Evolutionary conservation across 495 filamentous ascomycete species (phyloP).

Genomic region (Gamarada debralockiae): DNA sequence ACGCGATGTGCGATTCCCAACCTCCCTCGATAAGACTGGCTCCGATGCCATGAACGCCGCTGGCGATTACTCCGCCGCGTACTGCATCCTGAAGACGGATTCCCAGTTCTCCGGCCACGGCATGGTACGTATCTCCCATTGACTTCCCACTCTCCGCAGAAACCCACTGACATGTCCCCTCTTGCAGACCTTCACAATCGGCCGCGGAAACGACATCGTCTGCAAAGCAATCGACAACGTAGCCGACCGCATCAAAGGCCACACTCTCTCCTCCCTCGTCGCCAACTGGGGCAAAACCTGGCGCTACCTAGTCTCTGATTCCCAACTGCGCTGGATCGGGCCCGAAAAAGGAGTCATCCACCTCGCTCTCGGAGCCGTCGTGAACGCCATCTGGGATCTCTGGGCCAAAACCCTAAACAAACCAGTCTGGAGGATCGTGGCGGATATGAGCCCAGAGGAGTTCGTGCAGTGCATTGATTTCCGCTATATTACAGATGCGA

Average conservation of each 20-base stretch:
- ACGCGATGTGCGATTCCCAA: constrained; percentile 89
- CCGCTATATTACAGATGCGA: constrained; percentile 88
- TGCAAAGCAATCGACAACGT: constrained; percentile 78
- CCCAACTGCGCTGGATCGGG: constrained; percentile 90
- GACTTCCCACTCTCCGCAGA: not conserved
- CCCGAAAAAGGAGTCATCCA: constrained; percentile 96
- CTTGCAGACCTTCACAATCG: constrained; percentile 86
- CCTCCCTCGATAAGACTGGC: constrained; percentile 90
- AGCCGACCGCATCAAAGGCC: constrained; percentile 65
- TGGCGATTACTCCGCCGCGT: constrained; percentile 88
- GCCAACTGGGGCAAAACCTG: constrained; percentile 84
- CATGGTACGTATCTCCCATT: constrained; percentile 59
- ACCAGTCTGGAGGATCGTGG: constrained; percentile 87
- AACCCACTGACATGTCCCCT: not conserved
- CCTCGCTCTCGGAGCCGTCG: constrained; percentile 82
- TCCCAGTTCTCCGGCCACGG: constrained; percentile 71
- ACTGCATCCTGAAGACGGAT: constrained; percentile 87
- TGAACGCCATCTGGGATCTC: constrained; percentile 94
- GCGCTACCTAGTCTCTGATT: constrained; percentile 87
- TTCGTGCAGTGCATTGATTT: constrained; percentile 88
- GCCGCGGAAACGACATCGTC: constrained; percentile 92
- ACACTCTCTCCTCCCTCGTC: constrained; percentile 71
- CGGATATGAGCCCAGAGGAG: constrained; percentile 85
- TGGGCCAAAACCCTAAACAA: constrained; percentile 85
- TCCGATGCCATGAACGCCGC: constrained; percentile 97